Evolutionary conservation across 371 early-diverging fungal species (phyloP), one percentile per base, ranked within the genome.

Genomic region (Dentiscutata heterogama): DNA sequence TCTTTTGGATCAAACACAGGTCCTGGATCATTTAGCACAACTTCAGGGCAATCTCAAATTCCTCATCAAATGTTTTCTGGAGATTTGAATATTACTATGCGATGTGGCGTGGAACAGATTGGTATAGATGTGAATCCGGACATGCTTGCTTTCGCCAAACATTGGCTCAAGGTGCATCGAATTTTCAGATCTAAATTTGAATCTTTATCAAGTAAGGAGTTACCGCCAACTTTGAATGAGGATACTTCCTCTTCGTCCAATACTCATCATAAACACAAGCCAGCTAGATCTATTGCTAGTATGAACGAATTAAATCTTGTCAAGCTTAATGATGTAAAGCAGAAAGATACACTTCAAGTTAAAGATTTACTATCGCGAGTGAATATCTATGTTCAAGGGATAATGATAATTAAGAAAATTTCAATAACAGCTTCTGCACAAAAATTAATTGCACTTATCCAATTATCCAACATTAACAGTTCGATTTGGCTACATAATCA

Each of bases 141-240:
- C 18, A 87, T 95, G 65, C 84, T 95, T 29, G 94, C 94, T 0
- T 93, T 94, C 83, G 88, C 92, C 3, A 88, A 91, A 16, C 95
- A 94, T 81, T 92, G 92, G 84, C 83, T 94, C 7, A 86, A 91
- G 46, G 94, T 95, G 2, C 93, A 95, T 77, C 89, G 93, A n/a
- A 90, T 93, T 13, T 94, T 94, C 78, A 86, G 89, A 0, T 85
- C 90, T 5, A 92, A 91, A 42, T 71, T 91, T 1, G 84, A 82
- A 29, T 84, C 84, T 29, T 58, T 89, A 4, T 84, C 84, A 60
- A 35, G 51, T 27, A 78, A 60, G 29, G 46, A 63, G 16, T n/a
- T 14, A 2, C 5, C 68, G 14, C 54, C 56, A 71, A 25, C 22
- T 8, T n/a, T 14, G 4, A 58, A 25, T 70, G 35, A 65, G 25